phyloP scores from a whole-genome alignment of 1,284 basidiomycete species.

The Marasmius oreades region DNA sequence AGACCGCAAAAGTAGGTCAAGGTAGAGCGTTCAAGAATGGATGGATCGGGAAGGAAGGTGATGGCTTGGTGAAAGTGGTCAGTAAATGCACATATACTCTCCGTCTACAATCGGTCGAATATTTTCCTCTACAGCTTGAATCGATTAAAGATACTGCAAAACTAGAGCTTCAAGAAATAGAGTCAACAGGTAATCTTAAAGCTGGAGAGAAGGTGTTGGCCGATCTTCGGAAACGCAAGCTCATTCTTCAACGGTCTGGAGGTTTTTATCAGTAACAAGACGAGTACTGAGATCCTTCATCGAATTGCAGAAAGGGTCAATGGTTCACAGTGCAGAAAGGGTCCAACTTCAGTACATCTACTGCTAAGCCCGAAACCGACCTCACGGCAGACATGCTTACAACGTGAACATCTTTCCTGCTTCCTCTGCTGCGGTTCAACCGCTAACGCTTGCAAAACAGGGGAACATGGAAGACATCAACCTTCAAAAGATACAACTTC shows the following conservation, averaged over 20 bases:
- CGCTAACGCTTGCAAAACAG: constrained; percentile 34
- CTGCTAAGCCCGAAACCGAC: constrained; percentile 97
- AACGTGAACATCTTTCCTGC: constrained; percentile 52
- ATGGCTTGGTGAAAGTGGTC: constrained; percentile 84
- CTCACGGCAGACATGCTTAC: constrained; percentile 94
- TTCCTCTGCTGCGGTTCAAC: constrained; percentile 6
- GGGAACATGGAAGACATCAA: constrained; percentile 87
- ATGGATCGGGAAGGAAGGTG: constrained; percentile 93
- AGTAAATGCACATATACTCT: constrained; percentile 29
- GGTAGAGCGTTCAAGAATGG: constrained; percentile 95
- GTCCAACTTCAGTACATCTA: constrained; percentile 84
- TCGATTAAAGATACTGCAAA: constrained; percentile 73
- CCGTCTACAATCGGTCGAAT: not conserved
- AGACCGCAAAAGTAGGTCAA: constrained; percentile 88
- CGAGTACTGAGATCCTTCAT: too few relatives aligned
- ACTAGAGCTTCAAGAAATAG: constrained; percentile 73
- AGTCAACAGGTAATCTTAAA: constrained; percentile 65
- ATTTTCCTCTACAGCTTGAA: constrained; percentile 39
- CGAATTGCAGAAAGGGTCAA: constrained; percentile 75
- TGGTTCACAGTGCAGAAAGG: constrained; percentile 94
- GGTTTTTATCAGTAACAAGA: too few relatives aligned
- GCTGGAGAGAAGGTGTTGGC: constrained; percentile 78
- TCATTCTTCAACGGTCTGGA: constrained; percentile 71
- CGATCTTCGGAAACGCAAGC: constrained; percentile 91
- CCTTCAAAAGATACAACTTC: constrained; percentile 99